These are phyloP conservation scores for Wickerhamiella vanderwaltii DNA, from an alignment of 805 yeast genomes.

Conservation along the genomic window DNA sequence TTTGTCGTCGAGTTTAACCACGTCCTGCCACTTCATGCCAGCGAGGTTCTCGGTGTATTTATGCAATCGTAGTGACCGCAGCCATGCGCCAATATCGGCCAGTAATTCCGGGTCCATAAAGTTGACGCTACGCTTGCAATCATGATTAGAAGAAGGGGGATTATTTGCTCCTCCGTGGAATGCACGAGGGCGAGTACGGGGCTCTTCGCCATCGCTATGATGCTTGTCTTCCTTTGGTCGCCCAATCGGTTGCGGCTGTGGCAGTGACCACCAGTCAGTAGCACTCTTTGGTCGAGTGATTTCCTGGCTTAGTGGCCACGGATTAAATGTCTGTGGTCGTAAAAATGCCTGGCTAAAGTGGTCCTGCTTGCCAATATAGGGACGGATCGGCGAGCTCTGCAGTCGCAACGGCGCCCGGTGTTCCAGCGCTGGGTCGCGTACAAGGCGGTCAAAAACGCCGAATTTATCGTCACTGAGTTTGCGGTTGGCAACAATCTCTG, in stretches of 20 bases:
- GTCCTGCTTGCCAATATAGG: constrained; percentile 20
- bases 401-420: constrained; percentile 6
- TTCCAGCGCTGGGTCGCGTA: neutral
- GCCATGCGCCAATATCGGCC: constrained; percentile 79
- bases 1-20: constrained; percentile 58
- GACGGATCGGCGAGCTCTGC: constrained; percentile 14
- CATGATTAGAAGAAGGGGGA: neutral
- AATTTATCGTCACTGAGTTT: neutral
- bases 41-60: constrained; percentile 81
- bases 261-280: constrained; percentile 15
- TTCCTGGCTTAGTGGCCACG: constrained; percentile 20
- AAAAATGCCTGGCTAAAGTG: constrained; percentile 14
- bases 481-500: neutral
- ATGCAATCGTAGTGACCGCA: constrained; percentile 78
- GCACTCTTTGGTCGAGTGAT: constrained; percentile 24
- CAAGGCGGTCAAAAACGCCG: constrained; percentile 10
- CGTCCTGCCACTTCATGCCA: constrained; percentile 63
- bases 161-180: neutral
- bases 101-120: constrained; percentile 31
- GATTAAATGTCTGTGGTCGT: constrained; percentile 18
- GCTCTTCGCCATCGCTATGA: constrained; percentile 9
- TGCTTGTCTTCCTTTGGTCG: constrained; percentile 8
- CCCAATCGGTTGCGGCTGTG: constrained; percentile 10
- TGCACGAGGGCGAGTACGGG: neutral
- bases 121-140: constrained; percentile 26